phyloP scores from a whole-genome alignment of 2,329 filamentous ascomycete species.

The Neonectria magnoliae region DNA sequence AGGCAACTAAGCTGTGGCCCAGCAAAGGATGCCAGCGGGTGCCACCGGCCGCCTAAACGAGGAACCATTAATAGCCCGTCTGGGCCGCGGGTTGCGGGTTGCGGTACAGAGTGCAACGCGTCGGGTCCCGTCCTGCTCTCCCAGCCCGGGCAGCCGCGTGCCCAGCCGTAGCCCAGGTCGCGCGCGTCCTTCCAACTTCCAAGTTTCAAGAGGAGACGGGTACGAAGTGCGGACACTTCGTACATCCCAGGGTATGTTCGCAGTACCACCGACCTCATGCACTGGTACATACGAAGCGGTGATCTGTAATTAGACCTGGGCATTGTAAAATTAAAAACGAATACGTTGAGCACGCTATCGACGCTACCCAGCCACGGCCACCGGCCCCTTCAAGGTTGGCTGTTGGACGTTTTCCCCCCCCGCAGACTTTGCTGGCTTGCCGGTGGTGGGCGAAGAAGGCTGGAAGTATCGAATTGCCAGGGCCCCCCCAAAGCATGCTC shows the following conservation, averaged over 20 bases:
- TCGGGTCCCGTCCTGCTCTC: background rate
- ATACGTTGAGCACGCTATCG: conserved; percentile 3
- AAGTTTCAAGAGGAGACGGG: background rate
- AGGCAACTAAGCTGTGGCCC: background rate
- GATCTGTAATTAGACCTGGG: background rate
- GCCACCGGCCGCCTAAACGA: conserved; percentile 4
- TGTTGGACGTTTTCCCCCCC: background rate
- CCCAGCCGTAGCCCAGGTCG: background rate
- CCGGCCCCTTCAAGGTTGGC: background rate
- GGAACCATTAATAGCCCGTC: conserved; percentile 4
- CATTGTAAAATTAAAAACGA: background rate
- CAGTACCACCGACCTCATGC: background rate
- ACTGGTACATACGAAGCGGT: background rate
- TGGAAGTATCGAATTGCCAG: background rate
- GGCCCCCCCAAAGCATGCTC: background rate
- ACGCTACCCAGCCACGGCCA: conserved; percentile 2
- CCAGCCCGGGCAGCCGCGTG: no score
- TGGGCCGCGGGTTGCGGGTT: background rate
- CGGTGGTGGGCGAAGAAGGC: background rate
- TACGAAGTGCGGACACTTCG: background rate
- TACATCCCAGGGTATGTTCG: background rate
- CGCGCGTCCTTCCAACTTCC: background rate
- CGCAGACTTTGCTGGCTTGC: background rate
- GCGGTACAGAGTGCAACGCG: background rate
- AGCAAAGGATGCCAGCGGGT: background rate